Evolutionary conservation across 129 eudicot genomes (phyloP), one percentile per base, ranked within the genome.

Genomic region (Saposhnikovia divaricata): DNA sequence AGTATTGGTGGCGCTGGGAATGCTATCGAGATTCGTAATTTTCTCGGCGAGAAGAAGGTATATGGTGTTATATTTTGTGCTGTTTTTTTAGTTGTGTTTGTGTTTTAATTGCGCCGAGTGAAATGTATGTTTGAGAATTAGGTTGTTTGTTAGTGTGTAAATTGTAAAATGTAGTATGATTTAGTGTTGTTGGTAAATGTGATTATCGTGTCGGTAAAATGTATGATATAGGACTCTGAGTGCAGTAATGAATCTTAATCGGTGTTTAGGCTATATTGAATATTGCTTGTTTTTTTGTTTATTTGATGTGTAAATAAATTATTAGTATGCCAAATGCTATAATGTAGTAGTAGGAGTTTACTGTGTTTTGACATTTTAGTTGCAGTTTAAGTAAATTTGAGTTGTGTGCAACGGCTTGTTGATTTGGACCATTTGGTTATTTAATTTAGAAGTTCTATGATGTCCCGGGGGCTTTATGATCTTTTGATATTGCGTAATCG

Each of bases 1-100:
- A 81, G 82, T 38, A 90, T 90, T 44, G 55, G 81, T 42, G 81
- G 80, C 46, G 21, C 11, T 50, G 84, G 82, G 43, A 70, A 81
- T 23, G 53, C 86, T 1, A 90, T 88, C 75, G 96, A 90, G 85
- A 90, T 88, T 89, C 87, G 91, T 16, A 90, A 90, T 76, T 90
- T 88, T 70, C 87, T 88, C 59, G 96, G 92, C 61, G 96, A 90
- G 82, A 90, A 90, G 86, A 90, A 79, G 92, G 96, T 90, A 75
- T n/a, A 16, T 50, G 1, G 1, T 45, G 48, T 45, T 45, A 1
- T 68, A 45, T 16, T 31, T 27, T 31, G 21, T 27, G 12, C 5
- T 4, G 21, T 18, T 16, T 51, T n/a, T n/a, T n/a, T n/a, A n/a
- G 18, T 44, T 44, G 1, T 44, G 47, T 8, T 8, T 50, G 23